Evolutionary conservation across 179 eudicot genomes (phyloP), one percentile per base, ranked within the genome.

Genomic region (Spinacia oleracea): DNA sequence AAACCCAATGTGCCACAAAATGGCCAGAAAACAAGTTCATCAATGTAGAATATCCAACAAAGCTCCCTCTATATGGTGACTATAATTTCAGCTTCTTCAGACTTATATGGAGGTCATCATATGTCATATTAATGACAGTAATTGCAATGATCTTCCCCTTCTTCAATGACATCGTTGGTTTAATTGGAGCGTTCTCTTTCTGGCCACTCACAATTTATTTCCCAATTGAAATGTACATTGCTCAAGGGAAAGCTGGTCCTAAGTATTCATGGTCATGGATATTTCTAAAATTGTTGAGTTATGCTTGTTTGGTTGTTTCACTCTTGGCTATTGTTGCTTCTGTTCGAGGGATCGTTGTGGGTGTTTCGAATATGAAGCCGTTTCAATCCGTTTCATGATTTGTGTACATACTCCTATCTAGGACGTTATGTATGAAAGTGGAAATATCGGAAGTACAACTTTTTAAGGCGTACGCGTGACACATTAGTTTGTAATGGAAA

Each of bases 161-260:
- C 84, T 91, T 89, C 85, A 89, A 87, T 12, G 83, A 86, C 25
- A 82, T 91, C 58, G 81, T 89, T 27, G 95, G 95, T 25, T 81
- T 90, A 9, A 23, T 90, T 3, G 94, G 94, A 0, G 89, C 92
- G 0, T 60, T 77, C 6, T 73, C 89, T 2, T 89, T 90, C 56
- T 90, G 92, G 90, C 94, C 94, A 2, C 76, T 90, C 31, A 85
- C 94, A 3, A 89, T 89, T 27, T 90, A 85, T 82, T 91, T 89
- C 63, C 92, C 94, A 1, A 67, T 89, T 0, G 91, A 88, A 79
- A 89, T 89, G 90, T 87, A 86, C 64, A 85, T 91, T 11, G 83
- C 76, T 3, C 88, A 83, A 70, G 53, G 81, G 14, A 84, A 87
- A 58, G 72, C 81, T 12, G n/a, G n/a, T n/a, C 82, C 23, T 2